Evolutionary conservation across 2,329 filamentous ascomycete species (phyloP).

Genomic region (Colletotrichum sp.): DNA sequence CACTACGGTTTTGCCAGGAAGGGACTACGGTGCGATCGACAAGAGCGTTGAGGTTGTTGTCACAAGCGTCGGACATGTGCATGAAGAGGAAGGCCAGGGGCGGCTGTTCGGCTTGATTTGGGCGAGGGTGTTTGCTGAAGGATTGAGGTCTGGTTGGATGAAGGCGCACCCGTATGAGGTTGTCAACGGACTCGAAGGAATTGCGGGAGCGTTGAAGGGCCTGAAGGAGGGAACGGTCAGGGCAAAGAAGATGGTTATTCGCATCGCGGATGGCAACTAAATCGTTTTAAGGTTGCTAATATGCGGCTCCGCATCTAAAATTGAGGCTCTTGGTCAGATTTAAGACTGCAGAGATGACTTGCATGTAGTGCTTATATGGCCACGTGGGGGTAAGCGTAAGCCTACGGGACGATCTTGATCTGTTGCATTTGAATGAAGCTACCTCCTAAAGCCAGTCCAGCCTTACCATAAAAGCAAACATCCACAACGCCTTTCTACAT

Average conservation of each 20-base stretch:
- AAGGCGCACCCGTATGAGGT: constrained; percentile 23
- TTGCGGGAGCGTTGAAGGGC: constrained; percentile 17
- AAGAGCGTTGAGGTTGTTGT: constrained; percentile 14
- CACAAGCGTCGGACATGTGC: constrained; percentile 14
- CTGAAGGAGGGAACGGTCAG: constrained; percentile 18
- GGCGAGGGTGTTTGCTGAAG: constrained; percentile 15
- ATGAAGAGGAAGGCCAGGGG: constrained; percentile 14
- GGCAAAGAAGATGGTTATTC: constrained; percentile 24
- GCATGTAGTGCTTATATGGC: not conserved
- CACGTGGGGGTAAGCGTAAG: not conserved
- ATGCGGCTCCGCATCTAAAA: not conserved
- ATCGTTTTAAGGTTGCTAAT: not conserved
- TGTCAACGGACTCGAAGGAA: constrained; percentile 6
- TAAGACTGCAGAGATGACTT: not conserved
- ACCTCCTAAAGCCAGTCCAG: not conserved
- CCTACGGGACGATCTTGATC: not conserved
- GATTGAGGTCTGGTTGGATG: constrained; percentile 21
- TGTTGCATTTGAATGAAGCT: not conserved
- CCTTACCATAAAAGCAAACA: not conserved
- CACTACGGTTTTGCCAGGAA: constrained; percentile 19
- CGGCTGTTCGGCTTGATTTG: constrained; percentile 18
- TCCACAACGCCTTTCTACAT: not conserved
- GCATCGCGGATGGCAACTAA: constrained; percentile 17
- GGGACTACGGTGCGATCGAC: constrained; percentile 4
- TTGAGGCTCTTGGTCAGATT: not conserved